A percentile compares a stretch with the other conserved stretches of the same genome.
phyloP scores from a whole-genome alignment of 352 stramenopile genomes.

The Globisporangium abappressorium region DNA sequence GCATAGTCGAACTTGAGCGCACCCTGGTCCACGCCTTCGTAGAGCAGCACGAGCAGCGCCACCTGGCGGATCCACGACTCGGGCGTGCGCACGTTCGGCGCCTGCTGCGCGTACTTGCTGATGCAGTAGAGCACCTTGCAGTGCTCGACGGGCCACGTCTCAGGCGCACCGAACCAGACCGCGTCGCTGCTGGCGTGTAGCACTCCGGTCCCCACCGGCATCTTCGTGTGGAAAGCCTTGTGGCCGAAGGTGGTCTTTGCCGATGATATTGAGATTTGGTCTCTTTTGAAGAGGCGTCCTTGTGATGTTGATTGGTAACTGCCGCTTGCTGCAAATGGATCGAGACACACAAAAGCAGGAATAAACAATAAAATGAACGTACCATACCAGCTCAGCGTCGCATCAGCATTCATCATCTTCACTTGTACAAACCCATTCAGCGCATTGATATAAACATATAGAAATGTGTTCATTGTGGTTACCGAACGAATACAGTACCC shows the following conservation, averaged over 20 bases:
- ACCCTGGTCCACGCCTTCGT: conserved; percentile 94
- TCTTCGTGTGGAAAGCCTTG: background rate
- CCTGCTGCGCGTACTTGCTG: conserved; percentile 91
- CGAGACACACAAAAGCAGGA: background rate
- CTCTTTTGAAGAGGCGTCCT: conserved; percentile 6
- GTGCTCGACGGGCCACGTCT: conserved; percentile 89
- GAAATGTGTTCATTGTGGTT: conserved; percentile 7
- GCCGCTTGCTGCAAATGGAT: background rate
- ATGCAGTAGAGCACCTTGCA: conserved; percentile 95
- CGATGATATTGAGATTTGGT: background rate
- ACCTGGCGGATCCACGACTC: conserved; percentile 95
- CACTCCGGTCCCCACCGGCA: conserved; percentile 4
- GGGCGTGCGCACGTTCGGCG: conserved; percentile 72
- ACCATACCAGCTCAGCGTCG: background rate
- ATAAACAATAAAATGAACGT: background rate
- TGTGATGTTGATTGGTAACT: conserved; percentile 3
- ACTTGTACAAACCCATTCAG: background rate
- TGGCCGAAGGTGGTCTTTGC: background rate
- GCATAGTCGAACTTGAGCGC: conserved; percentile 96
- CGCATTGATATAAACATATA: conserved; percentile 1
- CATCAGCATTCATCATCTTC: background rate
- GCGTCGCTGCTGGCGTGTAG: conserved; percentile 24
- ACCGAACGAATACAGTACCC: conserved; percentile 1
- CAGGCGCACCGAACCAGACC: conserved; percentile 53
- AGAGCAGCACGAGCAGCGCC: conserved; percentile 93